Percentiles rank a stretch among this genome's conserved stretches.
Evolutionary conservation across 2,329 filamentous ascomycete genomes (phyloP).

Genomic region (Fusarium coicis): DNA sequence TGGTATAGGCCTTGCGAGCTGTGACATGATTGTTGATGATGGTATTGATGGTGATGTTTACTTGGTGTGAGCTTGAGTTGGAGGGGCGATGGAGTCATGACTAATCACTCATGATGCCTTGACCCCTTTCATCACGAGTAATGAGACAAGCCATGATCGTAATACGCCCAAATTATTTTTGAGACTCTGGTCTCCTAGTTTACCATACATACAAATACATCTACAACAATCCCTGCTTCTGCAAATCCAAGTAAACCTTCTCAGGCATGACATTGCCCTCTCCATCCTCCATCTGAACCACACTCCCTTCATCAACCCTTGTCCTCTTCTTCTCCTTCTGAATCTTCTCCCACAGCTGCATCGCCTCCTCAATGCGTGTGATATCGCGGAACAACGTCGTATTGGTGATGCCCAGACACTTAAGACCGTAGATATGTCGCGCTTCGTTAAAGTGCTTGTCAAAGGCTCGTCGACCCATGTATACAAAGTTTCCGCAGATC

Average conservation of each 20-base stretch:
- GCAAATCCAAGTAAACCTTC: constrained; percentile 95
- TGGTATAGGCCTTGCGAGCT: constrained; percentile 72
- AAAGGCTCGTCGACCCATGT: constrained; percentile 95
- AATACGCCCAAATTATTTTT: background rate
- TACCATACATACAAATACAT: constrained; percentile 21
- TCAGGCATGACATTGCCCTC: constrained; percentile 99
- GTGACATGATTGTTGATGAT: constrained; percentile 50
- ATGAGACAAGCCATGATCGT: background rate
- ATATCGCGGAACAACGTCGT: constrained; percentile 94
- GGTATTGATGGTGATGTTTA: constrained; percentile 23
- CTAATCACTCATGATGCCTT: constrained; percentile 33
- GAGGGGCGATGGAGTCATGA: constrained; percentile 40
- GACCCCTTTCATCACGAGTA: background rate
- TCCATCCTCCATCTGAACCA: constrained; percentile 98
- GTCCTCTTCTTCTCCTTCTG: constrained; percentile 84
- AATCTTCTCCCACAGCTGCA: constrained; percentile 92
- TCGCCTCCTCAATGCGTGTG: constrained; percentile 87
- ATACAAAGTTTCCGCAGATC: constrained; percentile 98
- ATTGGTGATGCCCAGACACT: constrained; percentile 93
- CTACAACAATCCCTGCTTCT: constrained; percentile 87
- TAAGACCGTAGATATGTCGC: constrained; percentile 90
- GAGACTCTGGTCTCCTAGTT: background rate
- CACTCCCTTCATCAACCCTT: constrained; percentile 79
- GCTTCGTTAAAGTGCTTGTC: constrained; percentile 99
- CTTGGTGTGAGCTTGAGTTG: constrained; percentile 31